Percentiles rank a stretch among this genome's conserved stretches.
Evolutionary conservation across 2,329 filamentous ascomycete species (phyloP).

Genomic region (Didymella arachidicola): DNA sequence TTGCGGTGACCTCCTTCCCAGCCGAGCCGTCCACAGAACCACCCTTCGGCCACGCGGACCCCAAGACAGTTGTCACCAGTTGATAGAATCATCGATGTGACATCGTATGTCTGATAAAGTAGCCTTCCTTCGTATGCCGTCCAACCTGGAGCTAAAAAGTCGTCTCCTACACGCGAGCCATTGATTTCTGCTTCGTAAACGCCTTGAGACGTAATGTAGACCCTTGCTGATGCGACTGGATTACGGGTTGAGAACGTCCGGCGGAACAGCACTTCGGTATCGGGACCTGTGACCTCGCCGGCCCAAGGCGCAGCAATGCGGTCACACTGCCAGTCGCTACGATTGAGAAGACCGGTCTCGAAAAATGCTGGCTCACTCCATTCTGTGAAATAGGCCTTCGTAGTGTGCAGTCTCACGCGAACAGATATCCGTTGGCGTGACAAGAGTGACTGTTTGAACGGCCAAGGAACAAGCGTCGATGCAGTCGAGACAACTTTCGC

Average conservation of each 20-base stretch:
- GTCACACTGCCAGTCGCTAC: background rate
- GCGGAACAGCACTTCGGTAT: background rate
- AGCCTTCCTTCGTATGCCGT: background rate
- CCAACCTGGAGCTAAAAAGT: background rate
- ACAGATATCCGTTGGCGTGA: no score
- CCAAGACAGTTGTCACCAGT: conserved; percentile 1
- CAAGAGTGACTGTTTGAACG: no score
- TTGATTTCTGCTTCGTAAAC: background rate
- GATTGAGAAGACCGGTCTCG: background rate
- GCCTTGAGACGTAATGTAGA: background rate
- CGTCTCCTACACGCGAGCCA: background rate
- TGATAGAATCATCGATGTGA: background rate
- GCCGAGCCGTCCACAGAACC: conserved; percentile 4
- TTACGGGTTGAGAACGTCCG: background rate
- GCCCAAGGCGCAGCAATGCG: background rate
- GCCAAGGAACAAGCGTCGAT: no score
- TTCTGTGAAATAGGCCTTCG: no score
- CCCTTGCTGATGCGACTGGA: background rate
- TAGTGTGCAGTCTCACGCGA: no score
- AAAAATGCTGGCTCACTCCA: background rate
- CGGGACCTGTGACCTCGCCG: background rate
- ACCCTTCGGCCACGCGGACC: conserved; percentile 3
- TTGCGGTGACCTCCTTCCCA: conserved; percentile 5
- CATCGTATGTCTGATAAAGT: conserved; percentile 2
- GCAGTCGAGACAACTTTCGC: no score